These are phyloP conservation scores for Albophoma yamanashiensis DNA, from an alignment of 2,329 filamentous ascomycete species.

Conservation along the genomic window DNA sequence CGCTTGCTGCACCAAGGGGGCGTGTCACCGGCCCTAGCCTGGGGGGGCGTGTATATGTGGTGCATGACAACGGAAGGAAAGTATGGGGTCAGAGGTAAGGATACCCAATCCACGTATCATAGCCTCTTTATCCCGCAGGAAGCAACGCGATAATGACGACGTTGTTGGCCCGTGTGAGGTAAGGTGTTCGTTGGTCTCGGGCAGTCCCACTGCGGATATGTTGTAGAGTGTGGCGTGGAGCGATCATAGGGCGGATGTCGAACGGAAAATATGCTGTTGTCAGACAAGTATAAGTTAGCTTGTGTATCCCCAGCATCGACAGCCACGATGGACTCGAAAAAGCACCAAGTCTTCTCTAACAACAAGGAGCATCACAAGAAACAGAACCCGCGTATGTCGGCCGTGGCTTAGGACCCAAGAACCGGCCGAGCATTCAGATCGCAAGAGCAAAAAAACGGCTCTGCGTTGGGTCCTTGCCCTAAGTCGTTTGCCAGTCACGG, in stretches of 20 bases:
- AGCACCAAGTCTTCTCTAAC: constrained; percentile 4
- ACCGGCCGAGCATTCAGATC: background rate
- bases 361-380: background rate
- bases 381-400: background rate
- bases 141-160: constrained; percentile 16
- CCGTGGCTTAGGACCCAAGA: background rate
- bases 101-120: constrained; percentile 28
- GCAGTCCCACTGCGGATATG: constrained; percentile 18
- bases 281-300: constrained; percentile 29
- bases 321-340: constrained; percentile 5
- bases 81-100: constrained; percentile 26
- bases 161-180: constrained; percentile 15
- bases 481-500: background rate
- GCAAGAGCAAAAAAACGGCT: background rate
- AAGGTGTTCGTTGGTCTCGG: constrained; percentile 17
- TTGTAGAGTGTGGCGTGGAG: constrained; percentile 4
- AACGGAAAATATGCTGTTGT: constrained; percentile 11
- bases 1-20: constrained; percentile 10
- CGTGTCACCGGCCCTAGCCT: constrained; percentile 7
- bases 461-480: background rate
- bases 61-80: constrained; percentile 13
- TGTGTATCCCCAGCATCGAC: constrained; percentile 14
- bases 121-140: constrained; percentile 24
- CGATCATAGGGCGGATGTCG: constrained; percentile 12
- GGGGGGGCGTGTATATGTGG: constrained; percentile 16